Conservation (phyloP, 148 eudicot species). For the Dianthus caryophyllus region DNA sequence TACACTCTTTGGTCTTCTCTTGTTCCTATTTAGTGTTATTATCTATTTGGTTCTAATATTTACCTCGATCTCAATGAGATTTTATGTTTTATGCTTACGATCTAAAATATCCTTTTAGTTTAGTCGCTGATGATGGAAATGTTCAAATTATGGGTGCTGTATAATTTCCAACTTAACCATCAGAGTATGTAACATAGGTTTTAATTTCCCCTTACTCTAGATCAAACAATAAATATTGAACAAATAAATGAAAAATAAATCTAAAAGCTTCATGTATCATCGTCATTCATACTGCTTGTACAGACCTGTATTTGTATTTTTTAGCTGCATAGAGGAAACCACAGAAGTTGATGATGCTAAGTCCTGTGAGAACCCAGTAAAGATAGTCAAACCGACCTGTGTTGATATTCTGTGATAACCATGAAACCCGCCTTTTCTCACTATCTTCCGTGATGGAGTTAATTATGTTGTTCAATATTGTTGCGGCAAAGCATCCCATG, state of each 20-base stretch:
- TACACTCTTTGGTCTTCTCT: background rate
- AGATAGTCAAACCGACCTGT: slow-evolving; percentile 74
- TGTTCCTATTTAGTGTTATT: background rate
- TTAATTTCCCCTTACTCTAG: slow-evolving; percentile 1
- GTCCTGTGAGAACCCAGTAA: slow-evolving; percentile 71
- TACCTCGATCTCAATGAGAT: background rate
- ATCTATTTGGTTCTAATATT: background rate
- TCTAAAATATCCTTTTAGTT: background rate
- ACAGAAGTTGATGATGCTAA: slow-evolving; percentile 62
- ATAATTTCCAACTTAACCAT: background rate
- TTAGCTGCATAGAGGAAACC: slow-evolving; percentile 55
- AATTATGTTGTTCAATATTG: slow-evolving; percentile 57
- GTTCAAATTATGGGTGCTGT: background rate
- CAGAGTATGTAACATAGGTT: background rate
- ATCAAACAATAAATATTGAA: slow-evolving; percentile 8
- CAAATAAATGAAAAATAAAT: background rate
- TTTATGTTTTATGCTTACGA: background rate
- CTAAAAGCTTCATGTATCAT: slow-evolving; percentile 7
- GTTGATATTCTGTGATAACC: slow-evolving; percentile 92
- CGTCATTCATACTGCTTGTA: slow-evolving; percentile 5
- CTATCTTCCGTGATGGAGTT: slow-evolving; percentile 46
- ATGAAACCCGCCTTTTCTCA: slow-evolving; percentile 36
- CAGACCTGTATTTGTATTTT: slow-evolving; percentile 50
- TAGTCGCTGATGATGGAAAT: background rate
- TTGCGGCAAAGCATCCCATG: slow-evolving; percentile 79